phyloP scores from a whole-genome alignment of 768 basidiomycete species.

The Termitomyces sp. region DNA sequence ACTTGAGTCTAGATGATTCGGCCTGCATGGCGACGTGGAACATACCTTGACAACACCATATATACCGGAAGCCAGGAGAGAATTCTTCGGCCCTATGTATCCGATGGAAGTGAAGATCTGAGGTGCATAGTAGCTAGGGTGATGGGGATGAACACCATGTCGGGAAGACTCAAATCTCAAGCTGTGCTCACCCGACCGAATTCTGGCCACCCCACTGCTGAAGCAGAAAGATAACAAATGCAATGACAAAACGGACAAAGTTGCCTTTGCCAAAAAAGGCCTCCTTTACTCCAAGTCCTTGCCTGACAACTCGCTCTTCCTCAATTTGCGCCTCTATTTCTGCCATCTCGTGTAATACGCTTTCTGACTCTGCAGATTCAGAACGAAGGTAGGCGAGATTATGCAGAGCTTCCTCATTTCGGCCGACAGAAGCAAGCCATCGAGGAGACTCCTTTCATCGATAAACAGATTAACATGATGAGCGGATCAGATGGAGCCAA shows the following conservation, averaged over 20 bases:
- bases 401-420: conserved; percentile 42
- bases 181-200: conserved; percentile 46
- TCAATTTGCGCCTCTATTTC: conserved; percentile 79
- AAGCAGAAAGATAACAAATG: conserved; percentile 70
- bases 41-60: conserved; percentile 34
- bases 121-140: conserved; percentile 61
- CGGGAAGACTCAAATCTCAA: neutral
- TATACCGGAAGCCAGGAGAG: conserved; percentile 68
- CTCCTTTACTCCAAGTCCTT: conserved; percentile 61
- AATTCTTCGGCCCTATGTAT: conserved; percentile 49
- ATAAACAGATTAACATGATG: neutral
- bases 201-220: conserved; percentile 88
- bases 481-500: neutral
- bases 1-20: neutral
- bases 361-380: conserved; percentile 33
- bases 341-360: conserved; percentile 55
- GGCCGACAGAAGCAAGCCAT: conserved; percentile 65
- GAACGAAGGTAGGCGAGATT: conserved; percentile 65
- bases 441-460: conserved; percentile 61
- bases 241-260: conserved; percentile 78
- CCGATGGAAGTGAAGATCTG: conserved; percentile 74
- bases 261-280: conserved; percentile 83
- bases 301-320: conserved; percentile 64
- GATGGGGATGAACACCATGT: neutral
- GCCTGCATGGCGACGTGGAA: no score